Evolutionary conservation across 208 protist genomes (phyloP).

Genomic region (Crithidia fasciculata): DNA sequence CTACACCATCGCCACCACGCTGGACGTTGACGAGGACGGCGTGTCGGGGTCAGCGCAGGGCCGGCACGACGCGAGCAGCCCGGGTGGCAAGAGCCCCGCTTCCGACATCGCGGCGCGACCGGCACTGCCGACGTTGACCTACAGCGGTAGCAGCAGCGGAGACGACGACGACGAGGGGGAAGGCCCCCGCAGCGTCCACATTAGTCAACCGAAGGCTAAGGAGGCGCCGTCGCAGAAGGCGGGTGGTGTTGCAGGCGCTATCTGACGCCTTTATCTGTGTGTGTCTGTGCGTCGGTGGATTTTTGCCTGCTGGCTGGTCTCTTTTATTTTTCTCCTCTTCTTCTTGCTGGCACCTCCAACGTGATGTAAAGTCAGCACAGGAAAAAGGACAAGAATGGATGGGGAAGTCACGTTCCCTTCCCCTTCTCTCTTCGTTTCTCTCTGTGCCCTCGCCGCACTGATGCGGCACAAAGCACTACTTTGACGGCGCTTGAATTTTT

Average conservation of each 20-base stretch:
- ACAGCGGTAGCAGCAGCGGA: constrained; percentile 29
- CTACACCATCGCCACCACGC: constrained; percentile 59
- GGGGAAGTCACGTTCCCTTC: too few relatives aligned
- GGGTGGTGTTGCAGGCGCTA: too few relatives aligned
- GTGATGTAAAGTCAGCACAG: too few relatives aligned
- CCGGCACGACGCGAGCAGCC: background rate
- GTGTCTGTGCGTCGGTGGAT: background rate
- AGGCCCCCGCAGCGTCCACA: background rate
- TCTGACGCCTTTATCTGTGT: background rate
- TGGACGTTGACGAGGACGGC: constrained; percentile 36
- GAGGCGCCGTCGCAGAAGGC: too few relatives aligned
- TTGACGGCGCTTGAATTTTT: too few relatives aligned
- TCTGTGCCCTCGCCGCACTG: too few relatives aligned
- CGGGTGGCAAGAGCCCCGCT: background rate
- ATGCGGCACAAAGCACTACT: too few relatives aligned
- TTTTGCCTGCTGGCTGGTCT: background rate
- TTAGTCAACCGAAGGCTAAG: too few relatives aligned
- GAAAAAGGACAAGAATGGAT: too few relatives aligned
- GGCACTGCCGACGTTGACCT: constrained; percentile 28
- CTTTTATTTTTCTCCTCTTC: background rate
- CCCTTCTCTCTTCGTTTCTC: too few relatives aligned
- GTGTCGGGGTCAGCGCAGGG: background rate
- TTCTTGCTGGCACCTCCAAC: background rate
- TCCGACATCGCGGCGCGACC: background rate
- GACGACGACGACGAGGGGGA: constrained; percentile 6